A percentile compares a stretch with the other conserved stretches of the same genome.
phyloP scores from a whole-genome alignment of 805 yeast species.

The Metschnikowia lochheadii region DNA sequence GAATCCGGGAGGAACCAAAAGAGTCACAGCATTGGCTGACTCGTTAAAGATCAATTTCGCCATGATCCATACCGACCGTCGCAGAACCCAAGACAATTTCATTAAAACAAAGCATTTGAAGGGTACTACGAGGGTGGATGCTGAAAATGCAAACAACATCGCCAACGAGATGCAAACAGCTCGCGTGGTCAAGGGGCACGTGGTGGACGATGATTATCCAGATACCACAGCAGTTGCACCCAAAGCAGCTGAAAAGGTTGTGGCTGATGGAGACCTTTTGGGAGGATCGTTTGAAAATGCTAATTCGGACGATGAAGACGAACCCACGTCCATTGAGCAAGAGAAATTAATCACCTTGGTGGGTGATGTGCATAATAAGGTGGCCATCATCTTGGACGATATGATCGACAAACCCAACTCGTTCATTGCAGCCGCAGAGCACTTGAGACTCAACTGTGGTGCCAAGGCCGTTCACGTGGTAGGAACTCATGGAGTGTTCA shows the following conservation, averaged over 20 bases:
- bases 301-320: conserved; percentile 88
- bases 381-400: conserved; percentile 93
- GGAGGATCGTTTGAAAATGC: conserved; percentile 77
- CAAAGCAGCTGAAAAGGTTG: not conserved
- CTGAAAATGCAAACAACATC: conserved; percentile 63
- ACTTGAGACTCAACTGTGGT: conserved; percentile 91
- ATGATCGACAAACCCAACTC: conserved; percentile 95
- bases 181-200: conserved; percentile 94
- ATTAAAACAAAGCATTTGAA: conserved; percentile 39
- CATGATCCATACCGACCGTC: conserved; percentile 97
- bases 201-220: conserved; percentile 78
- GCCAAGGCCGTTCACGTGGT: conserved; percentile 86
- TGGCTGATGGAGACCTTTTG: conserved; percentile 51
- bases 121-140: conserved; percentile 36
- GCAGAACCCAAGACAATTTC: conserved; percentile 72
- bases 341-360: conserved; percentile 94
- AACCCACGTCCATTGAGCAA: conserved; percentile 52
- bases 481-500: conserved; percentile 95
- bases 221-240: conserved; percentile 4
- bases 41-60: conserved; percentile 93
- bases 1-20: conserved; percentile 97
- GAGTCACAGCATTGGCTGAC: conserved; percentile 98
- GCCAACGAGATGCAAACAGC: conserved; percentile 90
- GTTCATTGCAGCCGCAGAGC: conserved; percentile 97
- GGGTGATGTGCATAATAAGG: conserved; percentile 88